Evolutionary conservation across 2,329 filamentous ascomycete species (phyloP).

Genomic region (Rhinocladiella mackenziei): DNA sequence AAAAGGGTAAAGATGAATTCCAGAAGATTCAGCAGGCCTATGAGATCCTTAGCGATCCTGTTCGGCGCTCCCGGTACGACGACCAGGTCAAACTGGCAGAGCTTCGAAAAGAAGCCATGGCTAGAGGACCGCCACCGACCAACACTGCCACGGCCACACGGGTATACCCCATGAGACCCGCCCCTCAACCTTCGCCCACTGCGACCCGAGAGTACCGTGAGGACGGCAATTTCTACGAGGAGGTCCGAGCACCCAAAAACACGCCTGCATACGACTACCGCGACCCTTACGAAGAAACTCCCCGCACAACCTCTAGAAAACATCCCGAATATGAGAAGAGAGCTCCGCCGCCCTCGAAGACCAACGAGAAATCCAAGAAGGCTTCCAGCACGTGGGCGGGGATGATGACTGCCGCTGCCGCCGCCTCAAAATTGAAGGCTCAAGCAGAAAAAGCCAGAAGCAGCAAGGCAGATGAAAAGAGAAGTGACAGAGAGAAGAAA

Average conservation of each 20-base stretch:
- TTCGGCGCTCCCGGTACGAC: constrained; percentile 70
- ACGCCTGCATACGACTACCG: constrained; percentile 38
- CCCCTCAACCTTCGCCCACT: constrained; percentile 11
- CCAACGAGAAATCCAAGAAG: constrained; percentile 37
- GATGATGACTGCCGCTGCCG: constrained; percentile 9
- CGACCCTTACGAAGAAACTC: constrained; percentile 37
- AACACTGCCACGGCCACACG: constrained; percentile 11
- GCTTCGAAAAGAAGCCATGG: constrained; percentile 54
- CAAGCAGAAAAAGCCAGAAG: constrained; percentile 21
- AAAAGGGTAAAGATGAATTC: constrained; percentile 78
- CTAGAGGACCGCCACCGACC: constrained; percentile 40
- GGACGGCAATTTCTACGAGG: constrained; percentile 39
- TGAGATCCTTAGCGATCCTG: constrained; percentile 78
- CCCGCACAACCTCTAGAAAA: constrained; percentile 39
- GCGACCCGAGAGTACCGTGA: constrained; percentile 39
- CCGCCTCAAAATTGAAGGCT: constrained; percentile 23
- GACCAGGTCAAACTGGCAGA: constrained; percentile 65
- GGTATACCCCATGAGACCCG: constrained; percentile 25
- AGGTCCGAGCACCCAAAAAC: constrained; percentile 41
- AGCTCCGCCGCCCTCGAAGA: constrained; percentile 32
- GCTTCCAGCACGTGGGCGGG: constrained; percentile 28
- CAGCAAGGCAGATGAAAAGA: constrained; percentile 36
- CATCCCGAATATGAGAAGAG: constrained; percentile 36
- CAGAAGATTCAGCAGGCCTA: constrained; percentile 91
- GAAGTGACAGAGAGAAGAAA: constrained; percentile 42